phyloP scores from a whole-genome alignment of 805 yeast genomes.

The Candida sithepensis region DNA sequence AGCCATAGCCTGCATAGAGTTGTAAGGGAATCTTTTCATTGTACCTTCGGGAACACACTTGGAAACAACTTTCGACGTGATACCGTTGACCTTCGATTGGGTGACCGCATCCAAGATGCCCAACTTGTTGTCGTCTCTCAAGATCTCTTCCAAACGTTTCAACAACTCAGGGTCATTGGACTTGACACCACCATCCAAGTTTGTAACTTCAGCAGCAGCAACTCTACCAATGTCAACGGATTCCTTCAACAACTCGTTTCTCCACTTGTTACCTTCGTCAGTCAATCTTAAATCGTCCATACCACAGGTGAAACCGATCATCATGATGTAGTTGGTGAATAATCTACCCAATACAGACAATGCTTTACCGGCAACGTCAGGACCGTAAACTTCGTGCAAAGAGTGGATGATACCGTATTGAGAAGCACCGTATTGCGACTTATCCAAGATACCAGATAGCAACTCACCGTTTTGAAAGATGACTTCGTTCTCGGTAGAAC shows the following conservation, averaged over 20 bases:
- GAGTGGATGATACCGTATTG: slow-evolving; percentile 97
- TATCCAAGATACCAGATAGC: slow-evolving; percentile 89
- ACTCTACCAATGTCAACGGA: slow-evolving; percentile 80
- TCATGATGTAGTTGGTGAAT: slow-evolving; percentile 89
- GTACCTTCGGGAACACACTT: slow-evolving; percentile 96
- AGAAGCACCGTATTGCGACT: slow-evolving; percentile 97
- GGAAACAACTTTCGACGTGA: slow-evolving; percentile 92
- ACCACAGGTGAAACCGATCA: slow-evolving; percentile 97
- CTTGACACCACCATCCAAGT: slow-evolving; percentile 52
- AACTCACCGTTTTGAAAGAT: slow-evolving; percentile 83
- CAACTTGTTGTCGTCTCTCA: slow-evolving; percentile 87
- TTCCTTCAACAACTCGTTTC: slow-evolving; percentile 74
- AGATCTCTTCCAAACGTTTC: slow-evolving; percentile 87
- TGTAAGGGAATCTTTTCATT: slow-evolving; percentile 90
- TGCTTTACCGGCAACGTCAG: slow-evolving; percentile 83
- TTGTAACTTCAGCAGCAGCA: slow-evolving; percentile 94
- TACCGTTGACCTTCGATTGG: slow-evolving; percentile 84
- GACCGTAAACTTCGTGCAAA: slow-evolving; percentile 92
- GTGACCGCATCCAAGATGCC: slow-evolving; percentile 95
- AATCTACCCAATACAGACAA: slow-evolving; percentile 91
- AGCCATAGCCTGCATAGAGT: slow-evolving; percentile 99
- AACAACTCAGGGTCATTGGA: slow-evolving; percentile 68
- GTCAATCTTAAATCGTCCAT: slow-evolving; percentile 98
- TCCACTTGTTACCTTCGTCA: slow-evolving; percentile 84
- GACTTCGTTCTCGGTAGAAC: slow-evolving; percentile 82